Conservation (phyloP, 2,329 filamentous ascomycete genomes). For the Dendryphion nanum region DNA sequence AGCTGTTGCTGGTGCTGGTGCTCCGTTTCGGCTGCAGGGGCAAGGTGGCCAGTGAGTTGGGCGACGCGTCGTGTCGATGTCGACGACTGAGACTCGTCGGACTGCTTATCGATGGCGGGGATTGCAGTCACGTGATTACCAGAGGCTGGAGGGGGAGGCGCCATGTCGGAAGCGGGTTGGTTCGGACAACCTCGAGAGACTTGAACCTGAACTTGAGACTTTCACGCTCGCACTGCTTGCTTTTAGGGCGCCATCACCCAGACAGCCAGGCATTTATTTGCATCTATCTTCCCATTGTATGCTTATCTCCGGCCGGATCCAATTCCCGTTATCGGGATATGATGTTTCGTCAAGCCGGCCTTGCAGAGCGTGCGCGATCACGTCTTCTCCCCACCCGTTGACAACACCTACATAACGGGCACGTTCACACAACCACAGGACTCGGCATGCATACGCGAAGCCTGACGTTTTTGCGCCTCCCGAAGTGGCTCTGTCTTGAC, state of each 20-base stretch:
- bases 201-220: too few species aligned
- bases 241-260: too few species aligned
- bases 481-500: too few species aligned
- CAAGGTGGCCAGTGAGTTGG: conserved; percentile 27
- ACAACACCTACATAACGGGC: conserved; percentile 16
- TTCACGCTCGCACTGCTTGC: neutral
- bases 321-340: conserved; percentile 4
- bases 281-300: too few species aligned
- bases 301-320: too few species aligned
- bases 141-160: conserved; percentile 10
- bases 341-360: neutral
- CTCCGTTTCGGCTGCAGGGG: conserved; percentile 14
- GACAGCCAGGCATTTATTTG: too few species aligned
- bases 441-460: too few species aligned
- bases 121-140: too few species aligned
- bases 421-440: too few species aligned
- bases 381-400: conserved; percentile 32
- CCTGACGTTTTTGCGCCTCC: too few species aligned
- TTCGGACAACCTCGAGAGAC: too few species aligned
- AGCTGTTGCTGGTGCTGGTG: too few species aligned
- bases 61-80: conserved; percentile 23
- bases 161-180: conserved; percentile 13
- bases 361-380: conserved; percentile 17
- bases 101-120: neutral
- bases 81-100: conserved; percentile 4